A percentile compares a stretch with the other conserved stretches of the same genome.
Conservation (phyloP, 345 rosid species). For the Gossypioides kirkii region DNA sequence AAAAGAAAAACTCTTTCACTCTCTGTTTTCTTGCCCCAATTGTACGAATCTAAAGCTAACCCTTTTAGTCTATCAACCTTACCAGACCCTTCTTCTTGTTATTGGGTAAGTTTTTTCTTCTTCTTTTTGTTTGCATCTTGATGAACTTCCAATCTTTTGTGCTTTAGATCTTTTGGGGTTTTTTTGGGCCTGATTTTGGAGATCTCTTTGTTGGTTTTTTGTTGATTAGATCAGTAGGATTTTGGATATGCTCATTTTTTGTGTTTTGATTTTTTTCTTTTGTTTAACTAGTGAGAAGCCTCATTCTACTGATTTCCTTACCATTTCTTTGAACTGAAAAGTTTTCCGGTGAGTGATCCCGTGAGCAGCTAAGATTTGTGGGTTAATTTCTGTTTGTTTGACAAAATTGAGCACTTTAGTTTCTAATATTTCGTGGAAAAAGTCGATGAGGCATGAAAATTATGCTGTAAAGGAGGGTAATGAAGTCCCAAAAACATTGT, state of each 20-base stretch:
- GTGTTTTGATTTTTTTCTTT: background rate
- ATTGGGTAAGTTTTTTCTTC: conserved; percentile 19
- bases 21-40: background rate
- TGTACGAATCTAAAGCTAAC: conserved; percentile 19
- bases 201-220: conserved; percentile 21
- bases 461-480: background rate
- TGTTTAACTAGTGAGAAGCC: background rate
- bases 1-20: background rate
- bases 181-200: conserved; percentile 9
- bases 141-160: conserved; percentile 7
- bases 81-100: background rate
- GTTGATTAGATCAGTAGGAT: conserved; percentile 23
- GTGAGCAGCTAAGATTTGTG: background rate
- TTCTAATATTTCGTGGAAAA: background rate
- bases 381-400: conserved; percentile 2
- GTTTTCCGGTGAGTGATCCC: background rate
- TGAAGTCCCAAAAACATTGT: background rate
- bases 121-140: background rate
- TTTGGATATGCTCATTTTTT: background rate
- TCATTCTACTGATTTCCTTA: conserved; percentile 3
- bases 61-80: conserved; percentile 6
- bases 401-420: background rate
- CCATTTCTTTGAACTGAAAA: background rate
- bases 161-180: conserved; percentile 4
- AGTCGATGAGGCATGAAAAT: conserved; percentile 1